phyloP scores from a whole-genome alignment of 768 basidiomycete genomes.

The Termitomyces eurrhizus region DNA sequence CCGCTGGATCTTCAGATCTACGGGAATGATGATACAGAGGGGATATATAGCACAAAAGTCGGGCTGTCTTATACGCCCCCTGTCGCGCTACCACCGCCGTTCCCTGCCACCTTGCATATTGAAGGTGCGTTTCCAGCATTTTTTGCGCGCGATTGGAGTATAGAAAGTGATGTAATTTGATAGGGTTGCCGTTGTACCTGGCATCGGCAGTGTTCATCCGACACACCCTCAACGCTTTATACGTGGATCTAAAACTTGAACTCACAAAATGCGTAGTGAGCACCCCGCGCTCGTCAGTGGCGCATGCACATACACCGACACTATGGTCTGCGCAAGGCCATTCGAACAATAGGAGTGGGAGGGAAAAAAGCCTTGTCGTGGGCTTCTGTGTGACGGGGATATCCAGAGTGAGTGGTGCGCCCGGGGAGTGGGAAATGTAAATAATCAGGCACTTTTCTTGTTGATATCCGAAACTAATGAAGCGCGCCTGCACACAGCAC shows the following conservation, averaged over 20 bases:
- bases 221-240: constrained; percentile 73
- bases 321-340: neutral
- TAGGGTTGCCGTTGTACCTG: constrained; percentile 71
- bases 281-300: constrained; percentile 20
- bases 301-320: neutral
- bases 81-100: constrained; percentile 57
- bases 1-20: constrained; percentile 23
- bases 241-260: constrained; percentile 58
- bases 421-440: constrained; percentile 67
- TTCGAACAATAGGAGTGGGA: constrained; percentile 20
- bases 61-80: constrained; percentile 70
- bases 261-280: constrained; percentile 46
- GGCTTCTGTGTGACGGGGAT: constrained; percentile 53
- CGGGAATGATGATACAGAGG: constrained; percentile 33
- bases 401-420: constrained; percentile 58
- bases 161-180: neutral
- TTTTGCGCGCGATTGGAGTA: neutral
- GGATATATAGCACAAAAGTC: constrained; percentile 62
- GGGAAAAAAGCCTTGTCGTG: constrained; percentile 59
- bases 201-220: constrained; percentile 66
- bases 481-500: neutral
- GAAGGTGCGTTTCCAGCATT: constrained; percentile 49
- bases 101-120: constrained; percentile 63
- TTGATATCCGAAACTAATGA: neutral
- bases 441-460: neutral